Base-by-base conservation (phyloP, 805 yeast species). In the Clavispora carvajalis region DNA sequence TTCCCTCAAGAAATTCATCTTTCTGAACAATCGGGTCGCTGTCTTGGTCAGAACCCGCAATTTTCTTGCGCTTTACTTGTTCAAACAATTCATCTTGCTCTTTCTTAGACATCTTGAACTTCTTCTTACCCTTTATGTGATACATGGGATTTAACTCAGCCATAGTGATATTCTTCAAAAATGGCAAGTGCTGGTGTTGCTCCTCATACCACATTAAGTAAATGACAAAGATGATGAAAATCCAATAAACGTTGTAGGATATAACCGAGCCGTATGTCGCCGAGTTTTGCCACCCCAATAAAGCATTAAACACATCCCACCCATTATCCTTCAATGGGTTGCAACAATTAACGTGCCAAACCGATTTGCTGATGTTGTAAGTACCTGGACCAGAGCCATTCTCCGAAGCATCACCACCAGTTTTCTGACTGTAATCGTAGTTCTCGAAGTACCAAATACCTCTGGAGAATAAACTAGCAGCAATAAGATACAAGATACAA, bases 341-440 rank as follows among this genome's bases (percentile, higher is more conserved):
- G 72, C 98, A 91, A 70, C 97, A 91, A 75, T 91, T 89, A 46
- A 91, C 95, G 68, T 91, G 99, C 90, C 96, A 91, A 18, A 91
- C 96, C 10, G 85, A 67, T 55, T 75, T 75, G 36, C 71, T 55
- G 55, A 91, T 78, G 64, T 91, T 82, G 67, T 91, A 91, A 18
- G 97, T 83, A 59, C 99, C 99, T 33, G 95, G 91, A 52, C 99
- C 99, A 39, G 82, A 74, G 54, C 98, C 99, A 53, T 74, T 69
- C 65, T 91, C 98, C 24, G 96, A 76, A 21, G 95, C 96, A 68
- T 91, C 97, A 69, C 96, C 96, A 60, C 98, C 98, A 26, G 95
- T 79, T 38, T 70, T 58, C 45, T 68, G 52, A 62, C 77, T 73
- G 73, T 75, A 91, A 16, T 57, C 59, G 63, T 88, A 73, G 58